Evolutionary conservation across 805 yeast species (phyloP).

Genomic region (Starmerella stigmatis): DNA sequence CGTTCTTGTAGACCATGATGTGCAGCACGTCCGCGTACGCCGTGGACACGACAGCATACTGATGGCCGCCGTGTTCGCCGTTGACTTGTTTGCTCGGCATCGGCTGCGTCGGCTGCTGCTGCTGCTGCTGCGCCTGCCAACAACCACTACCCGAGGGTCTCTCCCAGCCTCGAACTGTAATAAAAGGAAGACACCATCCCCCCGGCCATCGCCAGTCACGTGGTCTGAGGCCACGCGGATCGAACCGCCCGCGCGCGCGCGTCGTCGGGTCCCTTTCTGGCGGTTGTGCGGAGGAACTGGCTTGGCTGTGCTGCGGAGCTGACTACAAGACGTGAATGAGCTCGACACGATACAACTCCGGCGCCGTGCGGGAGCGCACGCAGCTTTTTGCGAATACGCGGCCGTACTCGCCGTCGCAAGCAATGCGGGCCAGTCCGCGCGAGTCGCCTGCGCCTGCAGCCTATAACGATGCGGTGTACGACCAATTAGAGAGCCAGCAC

Average conservation of each 20-base stretch:
- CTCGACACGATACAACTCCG: slow-evolving; percentile 7
- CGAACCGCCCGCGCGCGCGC: not conserved
- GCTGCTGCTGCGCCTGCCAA: not conserved
- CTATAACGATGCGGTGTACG: slow-evolving; percentile 43
- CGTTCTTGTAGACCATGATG: slow-evolving; percentile 28
- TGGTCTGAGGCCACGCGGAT: too few species aligned
- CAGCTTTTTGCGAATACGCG: slow-evolving; percentile 32
- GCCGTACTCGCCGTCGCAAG: slow-evolving; percentile 26
- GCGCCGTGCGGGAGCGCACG: slow-evolving; percentile 30
- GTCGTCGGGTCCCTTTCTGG: not conserved
- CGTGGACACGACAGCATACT: slow-evolving; percentile 27
- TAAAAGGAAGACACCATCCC: too few species aligned
- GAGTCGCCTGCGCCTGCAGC: slow-evolving; percentile 16
- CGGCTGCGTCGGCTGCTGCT: not conserved
- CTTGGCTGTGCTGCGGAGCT: not conserved
- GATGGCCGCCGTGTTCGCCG: slow-evolving; percentile 18
- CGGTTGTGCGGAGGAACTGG: not conserved
- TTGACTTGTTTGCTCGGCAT: slow-evolving; percentile 6
- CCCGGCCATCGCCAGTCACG: too few species aligned
- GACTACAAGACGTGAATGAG: slow-evolving; percentile 9
- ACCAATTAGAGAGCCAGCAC: slow-evolving; percentile 56
- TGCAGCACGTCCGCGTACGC: slow-evolving; percentile 28
- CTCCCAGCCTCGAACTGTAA: too few species aligned
- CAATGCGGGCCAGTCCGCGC: slow-evolving; percentile 2
- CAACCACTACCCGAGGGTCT: too few species aligned